Evolutionary conservation across 1,284 basidiomycete species (phyloP), one percentile per base, ranked within the genome.

Genomic region (Sanghuangporus baumii): DNA sequence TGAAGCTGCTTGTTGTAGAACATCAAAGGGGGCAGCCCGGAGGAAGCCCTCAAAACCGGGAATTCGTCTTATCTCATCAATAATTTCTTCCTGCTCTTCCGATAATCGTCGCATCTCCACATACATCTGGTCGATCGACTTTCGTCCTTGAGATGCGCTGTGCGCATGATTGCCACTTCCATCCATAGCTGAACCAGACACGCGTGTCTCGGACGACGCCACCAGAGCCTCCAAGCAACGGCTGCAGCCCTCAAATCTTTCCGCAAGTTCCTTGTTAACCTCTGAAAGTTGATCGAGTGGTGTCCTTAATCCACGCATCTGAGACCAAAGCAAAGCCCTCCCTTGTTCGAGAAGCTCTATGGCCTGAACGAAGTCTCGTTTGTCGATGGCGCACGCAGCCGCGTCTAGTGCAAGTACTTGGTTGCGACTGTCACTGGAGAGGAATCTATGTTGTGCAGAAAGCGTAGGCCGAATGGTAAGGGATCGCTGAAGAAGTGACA

Each of bases 1-100:
- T 56, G 14, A 43, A 14, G 63, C 65, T 5, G 64, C 65, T 18
- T 37, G 55, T 36, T 58, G 66, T 9, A 67, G 63, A 12, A 48
- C 23, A 8, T 57, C 46, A 38, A 50, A 65, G 16, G 55, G 52
- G 6, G 40, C 36, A 9, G 46, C 34, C 46, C 16, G 26, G 57
- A 65, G 48, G 55, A 65, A 46, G 37, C 57, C 14, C 31, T 60
- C 31, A 46, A 60, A 61, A 62, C 40, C 47, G 61, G 48, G 52
- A 67, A 67, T 40, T 46, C 43, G n/a, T 52, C 55, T 36, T 26
- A 61, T 58, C n/a, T 43, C 48, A 2, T 34, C 55, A 38, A 52
- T 37, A n/a, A 60, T 6, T 20, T 11, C 18, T 11, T 65, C 63
- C 51, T 59, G 64, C 43, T 48, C 38, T 14, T 37, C 23, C 23